Percentiles rank a stretch among this genome's conserved stretches.
phyloP scores from a whole-genome alignment of 2,329 filamentous ascomycete species.

The Orbilia brochopaga region DNA sequence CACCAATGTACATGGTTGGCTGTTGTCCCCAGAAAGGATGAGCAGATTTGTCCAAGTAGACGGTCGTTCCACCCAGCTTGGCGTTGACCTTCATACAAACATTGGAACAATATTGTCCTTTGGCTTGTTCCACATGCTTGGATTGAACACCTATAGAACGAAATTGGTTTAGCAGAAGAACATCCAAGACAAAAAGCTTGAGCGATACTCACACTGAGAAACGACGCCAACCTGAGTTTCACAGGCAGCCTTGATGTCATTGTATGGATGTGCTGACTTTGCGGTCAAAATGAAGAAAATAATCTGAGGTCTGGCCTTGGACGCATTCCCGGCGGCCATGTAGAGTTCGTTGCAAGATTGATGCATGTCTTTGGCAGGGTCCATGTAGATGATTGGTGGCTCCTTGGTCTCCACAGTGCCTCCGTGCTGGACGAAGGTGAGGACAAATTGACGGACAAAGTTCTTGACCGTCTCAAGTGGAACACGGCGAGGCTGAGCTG shows the following conservation, averaged over 20 bases:
- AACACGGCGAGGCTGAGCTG: conserved; percentile 63
- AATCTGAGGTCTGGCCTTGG: conserved; percentile 70
- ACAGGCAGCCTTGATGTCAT: conserved; percentile 84
- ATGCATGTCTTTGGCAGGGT: conserved; percentile 60
- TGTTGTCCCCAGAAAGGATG: conserved; percentile 59
- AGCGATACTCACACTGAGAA: conserved; percentile 66
- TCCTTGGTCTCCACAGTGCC: conserved; percentile 63
- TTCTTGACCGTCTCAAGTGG: conserved; percentile 60
- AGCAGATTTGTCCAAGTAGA: conserved; percentile 58
- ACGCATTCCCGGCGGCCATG: conserved; percentile 64
- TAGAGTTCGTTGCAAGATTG: conserved; percentile 66
- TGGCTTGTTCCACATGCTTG: conserved; percentile 71
- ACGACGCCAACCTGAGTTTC: conserved; percentile 85
- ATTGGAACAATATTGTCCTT: conserved; percentile 87
- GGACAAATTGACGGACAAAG: conserved; percentile 68
- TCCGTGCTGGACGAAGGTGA: conserved; percentile 68
- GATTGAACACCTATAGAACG: conserved; percentile 68
- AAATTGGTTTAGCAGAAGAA: conserved; percentile 13
- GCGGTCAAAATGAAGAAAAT: conserved; percentile 78
- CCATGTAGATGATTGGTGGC: conserved; percentile 60
- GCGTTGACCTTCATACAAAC: conserved; percentile 96
- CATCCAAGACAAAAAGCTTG: not conserved
- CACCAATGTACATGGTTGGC: conserved; percentile 83
- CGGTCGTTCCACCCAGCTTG: conserved; percentile 86
- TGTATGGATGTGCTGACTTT: conserved; percentile 75